These are phyloP conservation scores for Lepidium sativum DNA, from an alignment of 345 rosid species.

Conservation along the genomic window DNA sequence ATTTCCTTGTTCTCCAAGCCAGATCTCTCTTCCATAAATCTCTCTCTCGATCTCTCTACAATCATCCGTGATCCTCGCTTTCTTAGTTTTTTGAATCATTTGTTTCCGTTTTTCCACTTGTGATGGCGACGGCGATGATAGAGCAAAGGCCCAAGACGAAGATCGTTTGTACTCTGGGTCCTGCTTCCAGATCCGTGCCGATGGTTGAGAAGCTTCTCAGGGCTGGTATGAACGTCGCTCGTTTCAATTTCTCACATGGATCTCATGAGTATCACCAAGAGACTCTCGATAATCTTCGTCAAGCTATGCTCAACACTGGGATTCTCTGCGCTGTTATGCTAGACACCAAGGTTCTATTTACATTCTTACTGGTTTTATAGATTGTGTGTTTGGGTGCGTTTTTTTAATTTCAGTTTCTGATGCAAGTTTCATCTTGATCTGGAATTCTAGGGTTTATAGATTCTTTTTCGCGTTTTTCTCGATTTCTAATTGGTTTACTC, in stretches of 20 bases:
- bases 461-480: background rate
- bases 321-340: conserved; percentile 97
- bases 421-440: conserved; percentile 15
- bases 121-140: conserved; percentile 26
- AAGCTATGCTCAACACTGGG: conserved; percentile 83
- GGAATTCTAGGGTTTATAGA: conserved; percentile 17
- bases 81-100: background rate
- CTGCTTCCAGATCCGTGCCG: conserved; percentile 72
- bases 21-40: conserved; percentile 24
- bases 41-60: background rate
- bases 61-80: background rate
- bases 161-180: conserved; percentile 94
- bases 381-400: background rate
- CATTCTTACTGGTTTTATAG: background rate
- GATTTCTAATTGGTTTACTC: background rate
- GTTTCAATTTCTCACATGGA: conserved; percentile 97
- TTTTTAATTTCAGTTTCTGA: background rate
- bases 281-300: conserved; percentile 78
- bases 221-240: conserved; percentile 98
- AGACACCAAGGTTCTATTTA: conserved; percentile 62
- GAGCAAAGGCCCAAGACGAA: conserved; percentile 80
- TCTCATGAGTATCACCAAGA: conserved; percentile 90
- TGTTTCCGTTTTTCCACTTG: background rate
- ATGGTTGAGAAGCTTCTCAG: conserved; percentile 76
- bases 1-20: conserved; percentile 27